Base-by-base conservation (phyloP, 495 filamentous ascomycete genomes). In the Hypomontagnella submonticulosa region DNA sequence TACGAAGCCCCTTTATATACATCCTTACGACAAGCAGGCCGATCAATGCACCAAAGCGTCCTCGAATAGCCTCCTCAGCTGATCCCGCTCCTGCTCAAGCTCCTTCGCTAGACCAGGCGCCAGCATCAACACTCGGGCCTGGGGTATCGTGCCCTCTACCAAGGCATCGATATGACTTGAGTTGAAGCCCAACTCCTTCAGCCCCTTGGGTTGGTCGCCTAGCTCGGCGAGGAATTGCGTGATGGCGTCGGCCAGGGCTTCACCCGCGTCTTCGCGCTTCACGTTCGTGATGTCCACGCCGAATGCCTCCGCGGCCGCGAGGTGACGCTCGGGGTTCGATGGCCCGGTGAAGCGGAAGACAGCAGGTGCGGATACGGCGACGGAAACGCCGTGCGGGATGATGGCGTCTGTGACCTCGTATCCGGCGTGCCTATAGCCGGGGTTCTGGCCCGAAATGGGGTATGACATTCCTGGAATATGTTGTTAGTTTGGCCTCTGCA, bases 311-410 rank as follows among this genome's bases (percentile, higher is more conserved):
- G 96, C 95, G 4, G 93, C 96, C 0, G 85, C 86, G 11, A 98
- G 77, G 75, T 99, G 95, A 1, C 95, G 88, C 8, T 96, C 92
- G 0, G 95, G 95, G 69, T 97, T 97, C 1, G 89, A 92, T 0
- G 94, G 82, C 0, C 84, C 96, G 0, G 94, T 99, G 76, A 98
- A 98, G 3, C 84, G 84, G 84, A 99, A 99, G 7, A 98, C 95
- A 0, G 93, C 90, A 0, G 96, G 95, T 0, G 96, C 93, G 1
- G 93, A 95, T 4, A 99, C 94, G 15, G 95, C 95, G 0, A 99
- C 95, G 1, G 88, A 91, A 33, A 99, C 95, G 18, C 96, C 96
- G 78, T 98, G 96, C 0, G 95, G 94, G 71, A 98, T 98, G 64
- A 99, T 90, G 1, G 92, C 86, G 50, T 80, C 64, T 12, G 82